These are phyloP conservation scores for Tetramitus jugosus DNA, from an alignment of 208 protist species.

Conservation along the genomic window DNA sequence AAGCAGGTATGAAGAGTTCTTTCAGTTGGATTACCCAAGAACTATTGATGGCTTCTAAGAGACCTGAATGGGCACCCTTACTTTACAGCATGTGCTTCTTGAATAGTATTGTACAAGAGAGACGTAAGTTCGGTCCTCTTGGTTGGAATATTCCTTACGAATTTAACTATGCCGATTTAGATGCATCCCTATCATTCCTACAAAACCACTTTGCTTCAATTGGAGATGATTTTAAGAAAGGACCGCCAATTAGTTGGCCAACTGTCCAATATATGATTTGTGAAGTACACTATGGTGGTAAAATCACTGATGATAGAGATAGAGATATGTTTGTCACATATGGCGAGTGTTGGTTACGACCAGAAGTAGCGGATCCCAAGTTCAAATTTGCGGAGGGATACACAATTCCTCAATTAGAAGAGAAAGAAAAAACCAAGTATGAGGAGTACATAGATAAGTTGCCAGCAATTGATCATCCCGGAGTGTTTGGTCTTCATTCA, in stretches of 20 bases:
- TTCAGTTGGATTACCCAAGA: slow-evolving; percentile 92
- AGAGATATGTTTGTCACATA: slow-evolving; percentile 92
- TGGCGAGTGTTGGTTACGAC: slow-evolving; percentile 81
- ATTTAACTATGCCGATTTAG: slow-evolving; percentile 69
- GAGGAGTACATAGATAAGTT: slow-evolving; percentile 81
- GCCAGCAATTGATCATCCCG: slow-evolving; percentile 84
- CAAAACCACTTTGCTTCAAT: slow-evolving; percentile 95
- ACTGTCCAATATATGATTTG: slow-evolving; percentile 93
- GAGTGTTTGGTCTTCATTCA: slow-evolving; percentile 92
- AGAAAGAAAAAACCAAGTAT: slow-evolving; percentile 17
- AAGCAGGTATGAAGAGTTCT: slow-evolving; percentile 85
- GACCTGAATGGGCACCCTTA: slow-evolving; percentile 87
- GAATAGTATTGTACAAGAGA: slow-evolving; percentile 66
- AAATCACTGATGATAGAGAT: slow-evolving; percentile 97
- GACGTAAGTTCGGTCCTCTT: slow-evolving; percentile 70
- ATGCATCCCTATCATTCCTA: slow-evolving; percentile 79
- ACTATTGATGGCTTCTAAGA: slow-evolving; percentile 85
- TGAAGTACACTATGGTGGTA: slow-evolving; percentile 97
- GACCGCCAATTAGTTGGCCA: slow-evolving; percentile 68
- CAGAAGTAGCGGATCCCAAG: slow-evolving; percentile 73
- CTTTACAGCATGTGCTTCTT: slow-evolving; percentile 83
- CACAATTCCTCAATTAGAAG: slow-evolving; percentile 30
- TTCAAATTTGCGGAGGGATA: slow-evolving; percentile 49
- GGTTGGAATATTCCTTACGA: slow-evolving; percentile 79
- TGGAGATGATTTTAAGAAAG: slow-evolving; percentile 77